Base-by-base conservation (phyloP, 2,329 filamentous ascomycete genomes). In the Monosporascus sp. region DNA sequence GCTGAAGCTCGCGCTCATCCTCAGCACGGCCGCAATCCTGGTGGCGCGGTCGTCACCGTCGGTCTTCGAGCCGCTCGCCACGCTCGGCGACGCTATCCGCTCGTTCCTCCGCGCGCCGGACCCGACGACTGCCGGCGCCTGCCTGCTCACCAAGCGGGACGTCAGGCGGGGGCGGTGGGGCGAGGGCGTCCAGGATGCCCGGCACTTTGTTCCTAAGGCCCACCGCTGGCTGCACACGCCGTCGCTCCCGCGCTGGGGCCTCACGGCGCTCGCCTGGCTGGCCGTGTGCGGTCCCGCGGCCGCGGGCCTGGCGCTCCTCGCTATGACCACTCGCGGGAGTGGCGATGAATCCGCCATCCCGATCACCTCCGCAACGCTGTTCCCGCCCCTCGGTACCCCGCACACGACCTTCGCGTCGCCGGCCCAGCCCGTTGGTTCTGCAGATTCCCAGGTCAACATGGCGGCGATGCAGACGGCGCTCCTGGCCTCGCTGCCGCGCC, bases 191-290 rank as follows among this genome's bases (percentile, higher is more conserved):
- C 65, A 65, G 27, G 73, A 74, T 53, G 70, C 72, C 31, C 74
- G 73, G 56, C 72, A 73, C 57, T 79, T 74, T 69, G 63, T 65
- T 20, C 67, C 72, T 1, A 56, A 60, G 22, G 61, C 67, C 31
- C 69, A 75, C 58, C 73, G 69, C 58, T 81, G 78, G 78, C 63
- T 76, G 38, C 69, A 70, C 37, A 70, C 72, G 6, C 70, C 75
- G 3, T 75, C 75, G 5, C 52, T 66, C 1, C 46, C 60, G 5
- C 74, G 74, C 53, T 81, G 78, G 78, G 43, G 64, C 1, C 53
- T 70, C n/a, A 71, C 69, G 54, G 49, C 64, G 4, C 53, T 72
- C 41, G 63, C 71, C 15, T 80, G 76, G 75, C 44, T 68, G 6
- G 51, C 63, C 0, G 64, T 74, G 14, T 57, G 62, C 0, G 72